Evolutionary conservation across 306 rosid genomes (phyloP).

Genomic region (Casuarina equisetifolia): DNA sequence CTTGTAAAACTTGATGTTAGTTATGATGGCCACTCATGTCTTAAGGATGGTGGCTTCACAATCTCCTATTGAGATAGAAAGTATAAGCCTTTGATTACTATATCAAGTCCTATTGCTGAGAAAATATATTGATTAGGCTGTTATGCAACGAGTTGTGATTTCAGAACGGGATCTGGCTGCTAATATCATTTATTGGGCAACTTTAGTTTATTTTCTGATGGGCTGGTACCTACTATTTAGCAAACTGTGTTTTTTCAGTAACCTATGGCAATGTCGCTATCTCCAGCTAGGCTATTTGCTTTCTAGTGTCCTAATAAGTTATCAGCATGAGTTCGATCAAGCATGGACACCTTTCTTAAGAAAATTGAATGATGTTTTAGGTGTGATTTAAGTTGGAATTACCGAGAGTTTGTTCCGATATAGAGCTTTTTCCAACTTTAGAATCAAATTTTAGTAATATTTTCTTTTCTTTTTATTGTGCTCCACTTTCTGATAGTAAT

Average conservation of each 20-base stretch:
- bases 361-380: background rate
- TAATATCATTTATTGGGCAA: background rate
- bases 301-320: background rate
- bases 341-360: background rate
- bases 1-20: background rate
- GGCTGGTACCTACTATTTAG: background rate
- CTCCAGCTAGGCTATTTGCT: background rate
- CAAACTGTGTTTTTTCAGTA: background rate
- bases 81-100: background rate
- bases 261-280: background rate
- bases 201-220: background rate
- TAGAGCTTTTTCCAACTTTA: background rate
- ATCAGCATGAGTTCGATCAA: background rate
- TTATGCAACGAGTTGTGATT: background rate
- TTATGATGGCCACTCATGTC: background rate
- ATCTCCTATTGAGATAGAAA: background rate
- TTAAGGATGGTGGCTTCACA: background rate
- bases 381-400: background rate
- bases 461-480: background rate
- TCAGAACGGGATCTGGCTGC: background rate
- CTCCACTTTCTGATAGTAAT: background rate
- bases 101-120: background rate
- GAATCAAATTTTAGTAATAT: background rate
- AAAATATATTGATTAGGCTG: background rate
- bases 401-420: background rate